Evolutionary conservation across 2,329 filamentous ascomycete genomes (phyloP), one percentile per base, ranked within the genome.

Genomic region (Fusarium sp.): DNA sequence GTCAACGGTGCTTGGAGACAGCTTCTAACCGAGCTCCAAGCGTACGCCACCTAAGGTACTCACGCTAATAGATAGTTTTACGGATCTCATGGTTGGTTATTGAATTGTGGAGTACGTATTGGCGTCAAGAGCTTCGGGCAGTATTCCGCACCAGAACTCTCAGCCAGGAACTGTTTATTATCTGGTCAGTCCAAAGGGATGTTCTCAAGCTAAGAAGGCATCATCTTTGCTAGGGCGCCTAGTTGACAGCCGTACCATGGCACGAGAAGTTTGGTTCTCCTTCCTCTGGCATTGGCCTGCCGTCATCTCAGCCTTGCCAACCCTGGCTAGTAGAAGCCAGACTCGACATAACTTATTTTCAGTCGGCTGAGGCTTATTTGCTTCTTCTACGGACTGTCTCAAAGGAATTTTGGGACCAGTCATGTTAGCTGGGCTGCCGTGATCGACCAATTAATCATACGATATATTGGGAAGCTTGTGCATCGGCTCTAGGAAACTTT

Each of bases 361-460:
- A 26, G 60, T 30, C 36, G 26, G 48, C 42, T 39, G 51, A 56
- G 47, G 61, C 45, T 72, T 73, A 51, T 62, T 74, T 74, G 65
- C 67, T 73, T 74, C 65, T 71, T 55, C 66, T 54, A 44, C 53
- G 35, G 42, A 28, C 45, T 41, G 16, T 68, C 59, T 61, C 48
- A 41, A 50, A 56, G 47, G 33, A 48, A 55, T 28, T 36, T 36
- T 53, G 54, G 59, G 38, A 54, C 75, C 66, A 72, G 70, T 74
- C 65, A 63, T 41, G 22, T 50, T 39, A 22, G n/a, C 36, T 36
- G 31, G 36, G 51, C 71, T 77, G 71, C 73, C 66, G 65, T 78
- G 73, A 77, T 74, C 38, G 59, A 75, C 74, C 76, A 71, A 77
- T 76, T 36, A 61, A 76, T 76, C 76, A 74, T 78, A 78, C 71